A percentile compares a stretch with the other conserved stretches of the same genome.
These are phyloP conservation scores for Colletotrichum filicis DNA, from an alignment of 2,329 filamentous ascomycete species.

Conservation along the genomic window DNA sequence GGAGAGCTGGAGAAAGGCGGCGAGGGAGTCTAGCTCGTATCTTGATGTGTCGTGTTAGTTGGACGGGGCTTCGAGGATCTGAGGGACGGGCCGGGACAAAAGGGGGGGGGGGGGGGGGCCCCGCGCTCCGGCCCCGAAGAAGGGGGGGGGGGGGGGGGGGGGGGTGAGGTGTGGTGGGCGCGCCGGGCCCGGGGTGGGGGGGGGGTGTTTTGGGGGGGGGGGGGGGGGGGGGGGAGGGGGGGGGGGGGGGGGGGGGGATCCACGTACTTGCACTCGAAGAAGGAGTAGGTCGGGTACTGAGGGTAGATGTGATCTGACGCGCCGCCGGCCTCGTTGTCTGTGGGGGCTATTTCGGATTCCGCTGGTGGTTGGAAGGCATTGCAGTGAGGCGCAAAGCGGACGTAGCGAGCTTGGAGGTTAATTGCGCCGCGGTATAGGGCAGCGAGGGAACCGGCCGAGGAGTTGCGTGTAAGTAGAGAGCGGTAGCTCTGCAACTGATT, in stretches of 20 bases:
- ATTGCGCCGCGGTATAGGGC: conserved; percentile 79
- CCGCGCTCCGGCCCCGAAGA: no score
- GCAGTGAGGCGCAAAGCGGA: conserved; percentile 81
- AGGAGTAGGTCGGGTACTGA: conserved; percentile 73
- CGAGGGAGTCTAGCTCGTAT: conserved; percentile 91
- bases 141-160: no score
- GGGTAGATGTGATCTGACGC: conserved; percentile 57
- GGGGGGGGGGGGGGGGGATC: not conserved
- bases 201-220: no score
- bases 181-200: no score
- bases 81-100: not conserved
- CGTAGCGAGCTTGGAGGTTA: conserved; percentile 79
- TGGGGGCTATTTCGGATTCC: conserved; percentile 73
- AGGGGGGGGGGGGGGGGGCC: no score
- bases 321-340: conserved; percentile 64
- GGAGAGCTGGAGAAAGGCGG: conserved; percentile 84
- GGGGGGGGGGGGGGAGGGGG: no score
- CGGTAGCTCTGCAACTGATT: conserved; percentile 84
- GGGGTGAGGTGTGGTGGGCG: no score
- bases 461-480: conserved; percentile 66
- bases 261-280: conserved; percentile 85
- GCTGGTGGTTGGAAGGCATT: conserved; percentile 93
- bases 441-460: conserved; percentile 68
- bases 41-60: not conserved
- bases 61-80: no score